A percentile compares a stretch with the other conserved stretches of the same genome.
Evolutionary conservation across 1,139 yeast genomes (phyloP).

Genomic region (Pneumocystis sp.): DNA sequence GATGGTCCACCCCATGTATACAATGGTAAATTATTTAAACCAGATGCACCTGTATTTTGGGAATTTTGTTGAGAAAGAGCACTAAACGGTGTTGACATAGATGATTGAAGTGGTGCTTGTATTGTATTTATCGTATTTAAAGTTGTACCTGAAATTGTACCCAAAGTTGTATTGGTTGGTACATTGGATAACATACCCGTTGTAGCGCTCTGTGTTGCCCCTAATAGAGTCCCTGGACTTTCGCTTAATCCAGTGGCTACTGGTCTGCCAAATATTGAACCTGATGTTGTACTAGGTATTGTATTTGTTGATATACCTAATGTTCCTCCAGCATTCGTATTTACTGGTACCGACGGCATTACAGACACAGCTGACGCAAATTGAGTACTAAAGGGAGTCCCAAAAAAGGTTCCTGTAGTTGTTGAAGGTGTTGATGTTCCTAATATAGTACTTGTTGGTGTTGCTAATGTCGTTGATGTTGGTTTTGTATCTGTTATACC

Average conservation of each 20-base stretch:
- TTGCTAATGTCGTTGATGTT: slow-evolving; percentile 20
- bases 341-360: background rate
- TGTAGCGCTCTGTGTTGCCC: background rate
- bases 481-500: slow-evolving; percentile 13
- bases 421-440: slow-evolving; percentile 25
- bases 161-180: background rate
- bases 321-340: background rate
- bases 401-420: background rate
- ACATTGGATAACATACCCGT: background rate
- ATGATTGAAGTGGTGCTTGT: background rate
- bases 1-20: background rate
- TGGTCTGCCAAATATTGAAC: background rate
- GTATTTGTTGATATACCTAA: background rate
- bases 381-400: background rate
- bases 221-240: background rate
- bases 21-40: background rate
- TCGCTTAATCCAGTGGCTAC: too few relatives aligned
- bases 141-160: background rate
- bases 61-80: background rate
- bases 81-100: background rate
- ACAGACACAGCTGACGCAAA: background rate
- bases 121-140: background rate
- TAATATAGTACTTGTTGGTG: slow-evolving; percentile 10
- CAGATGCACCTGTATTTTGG: background rate
- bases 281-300: background rate